A percentile compares a stretch with the other conserved stretches of the same genome.
These are phyloP conservation scores for Apiospora pterosperma DNA, from an alignment of 2,329 filamentous ascomycete genomes.

Conservation along the genomic window DNA sequence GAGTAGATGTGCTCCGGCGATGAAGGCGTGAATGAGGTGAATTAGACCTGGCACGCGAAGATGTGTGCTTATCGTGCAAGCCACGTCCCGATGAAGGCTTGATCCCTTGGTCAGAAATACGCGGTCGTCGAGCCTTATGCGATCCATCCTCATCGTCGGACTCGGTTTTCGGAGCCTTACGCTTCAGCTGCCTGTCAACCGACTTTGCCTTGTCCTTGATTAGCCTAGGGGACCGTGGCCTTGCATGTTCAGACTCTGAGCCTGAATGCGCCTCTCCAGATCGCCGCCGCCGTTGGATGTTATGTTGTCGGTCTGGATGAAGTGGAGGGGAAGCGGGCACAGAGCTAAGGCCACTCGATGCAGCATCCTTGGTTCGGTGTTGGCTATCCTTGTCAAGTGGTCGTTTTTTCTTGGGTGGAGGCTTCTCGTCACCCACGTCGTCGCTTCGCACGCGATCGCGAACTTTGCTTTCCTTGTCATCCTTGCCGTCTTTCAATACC, in stretches of 20 bases:
- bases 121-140: constrained; percentile 52
- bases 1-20: constrained; percentile 60
- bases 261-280: constrained; percentile 39
- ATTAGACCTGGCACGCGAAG: constrained; percentile 44
- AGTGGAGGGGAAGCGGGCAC: constrained; percentile 5
- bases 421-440: constrained; percentile 31
- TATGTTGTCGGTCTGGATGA: constrained; percentile 12
- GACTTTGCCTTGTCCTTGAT: constrained; percentile 46
- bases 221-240: constrained; percentile 41
- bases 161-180: constrained; percentile 50
- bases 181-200: constrained; percentile 47
- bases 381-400: constrained; percentile 41
- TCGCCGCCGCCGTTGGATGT: constrained; percentile 35
- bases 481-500: constrained; percentile 29
- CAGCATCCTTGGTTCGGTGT: constrained; percentile 56
- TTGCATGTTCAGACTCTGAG: constrained; percentile 54
- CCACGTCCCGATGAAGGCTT: constrained; percentile 29
- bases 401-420: constrained; percentile 50
- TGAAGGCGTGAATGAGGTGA: constrained; percentile 59
- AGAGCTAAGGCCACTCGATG: constrained; percentile 26
- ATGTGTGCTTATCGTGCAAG: constrained; percentile 25
- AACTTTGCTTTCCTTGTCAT: constrained; percentile 8
- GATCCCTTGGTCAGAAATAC: constrained; percentile 42
- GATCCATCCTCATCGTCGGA: constrained; percentile 56
- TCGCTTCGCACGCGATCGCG: constrained; percentile 20